Evolutionary conservation across 192 early-diverging fungal species (phyloP), one percentile per base, ranked within the genome.

Genomic region (Paraglomus brasilianum): DNA sequence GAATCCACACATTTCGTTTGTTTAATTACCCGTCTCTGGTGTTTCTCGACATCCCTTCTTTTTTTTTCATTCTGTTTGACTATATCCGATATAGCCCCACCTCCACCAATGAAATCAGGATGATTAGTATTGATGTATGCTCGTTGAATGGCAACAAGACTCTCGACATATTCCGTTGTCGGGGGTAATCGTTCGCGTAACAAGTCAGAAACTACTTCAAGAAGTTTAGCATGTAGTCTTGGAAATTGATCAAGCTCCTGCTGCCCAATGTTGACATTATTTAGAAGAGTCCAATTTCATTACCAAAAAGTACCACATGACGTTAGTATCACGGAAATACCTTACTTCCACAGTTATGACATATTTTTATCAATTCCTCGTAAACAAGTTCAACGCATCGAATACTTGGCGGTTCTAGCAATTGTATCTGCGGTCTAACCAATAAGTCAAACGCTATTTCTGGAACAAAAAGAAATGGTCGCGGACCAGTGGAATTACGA

Each of bases 81-180:
- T 50, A 93, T 69, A 24, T 85, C 84, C 21, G 77, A 82, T 77
- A 93, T 85, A n/a, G 91, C 89, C 13, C 86, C 87, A 0, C 84
- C 86, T 0, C 87, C 91, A 14, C 91, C 91, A 67, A 92, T 84
- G 75, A 92, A 92, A 71, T 93, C 91, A 0, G 90, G 89, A 64
- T 93, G 91, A 76, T 90, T 90, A 63, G 91, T 93, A 70, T 93
- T 93, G 72, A 93, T 90, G 67, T 93, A 93, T 0, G 89, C 87
- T 47, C 85, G 87, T 74, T 93, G 86, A 71, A 93, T 93, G 49
- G 86, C 77, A 72, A 93, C 88, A 72, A 93, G 72, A 66, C 89
- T 93, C 70, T 88, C 90, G 1, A 93, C 90, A 72, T 90, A 93
- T 7, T 75, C 76, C 0, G 87, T 81, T 2, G 91, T 90, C 19